Base-by-base conservation (phyloP, 306 rosid genomes). In the Ormosia emarginata region DNA sequence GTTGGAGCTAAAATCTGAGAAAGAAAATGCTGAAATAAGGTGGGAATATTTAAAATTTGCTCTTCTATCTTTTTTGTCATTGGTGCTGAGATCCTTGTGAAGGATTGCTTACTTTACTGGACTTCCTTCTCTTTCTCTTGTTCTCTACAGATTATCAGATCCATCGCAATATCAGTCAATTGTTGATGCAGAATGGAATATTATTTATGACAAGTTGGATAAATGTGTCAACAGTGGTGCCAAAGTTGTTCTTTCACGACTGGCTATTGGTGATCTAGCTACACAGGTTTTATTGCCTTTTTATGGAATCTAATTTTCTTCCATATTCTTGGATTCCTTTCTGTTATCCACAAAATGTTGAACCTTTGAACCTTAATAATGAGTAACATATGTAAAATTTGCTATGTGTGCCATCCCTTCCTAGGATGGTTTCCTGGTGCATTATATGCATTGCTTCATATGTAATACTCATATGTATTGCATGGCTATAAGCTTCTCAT, bases 1-100 rank as follows among this genome's bases (percentile, higher is more conserved):
- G 61, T 80, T 96, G 92, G 99, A 96, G 90, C 90, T 96, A 79
- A 96, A 96, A 89, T 96, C 99, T 37, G 99, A 96, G 93, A 96
- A 96, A 86, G 99, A 96, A 87, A 96, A 96, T 90, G 99, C 99
- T 73, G 99, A 96, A 87, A 96, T 96, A 82, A 93, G 99, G 99
- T 91, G 74, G 55, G 49, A 65, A 74, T 70, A 15, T 71, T 53
- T 53, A 13, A 44, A 75, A n/a, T 34, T 30, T 29, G 33, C 56
- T 49, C 49, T 57, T 69, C 13, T 37, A 29, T 37, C 30, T 83
- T 75, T 37, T 69, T 5, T 67, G 24, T 68, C 9, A 33, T 49
- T 75, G 40, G 52, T 69, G 10, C n/a, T 18, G 41, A 40, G n/a
- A 53, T 29, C 53, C 34, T 47, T 40, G 49, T 3, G 52, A 59